phyloP scores from a whole-genome alignment of 805 yeast genomes.

The Kazachstania martiniae region DNA sequence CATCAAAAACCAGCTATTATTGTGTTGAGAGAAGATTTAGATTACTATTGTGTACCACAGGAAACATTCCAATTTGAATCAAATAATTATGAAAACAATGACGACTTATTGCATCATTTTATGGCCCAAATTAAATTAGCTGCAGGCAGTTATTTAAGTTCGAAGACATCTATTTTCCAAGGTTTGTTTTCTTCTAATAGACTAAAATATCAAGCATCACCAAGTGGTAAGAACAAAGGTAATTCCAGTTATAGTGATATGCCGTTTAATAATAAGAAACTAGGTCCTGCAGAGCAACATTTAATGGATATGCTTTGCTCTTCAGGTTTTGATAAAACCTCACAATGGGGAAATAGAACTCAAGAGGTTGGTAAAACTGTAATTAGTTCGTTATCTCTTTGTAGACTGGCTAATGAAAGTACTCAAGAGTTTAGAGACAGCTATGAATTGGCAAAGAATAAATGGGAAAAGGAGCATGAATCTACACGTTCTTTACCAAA shows the following conservation, averaged over 20 bases:
- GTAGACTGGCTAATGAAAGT: slow-evolving; percentile 32
- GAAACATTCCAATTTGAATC: slow-evolving; percentile 31
- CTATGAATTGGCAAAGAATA: slow-evolving; percentile 13
- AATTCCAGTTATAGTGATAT: slow-evolving; percentile 28
- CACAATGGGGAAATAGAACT: slow-evolving; percentile 83
- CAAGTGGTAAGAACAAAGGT: background rate
- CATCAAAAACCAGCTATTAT: slow-evolving; percentile 81
- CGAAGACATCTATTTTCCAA: slow-evolving; percentile 54
- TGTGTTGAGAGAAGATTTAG: slow-evolving; percentile 87
- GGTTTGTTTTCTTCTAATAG: slow-evolving; percentile 44
- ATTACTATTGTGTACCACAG: slow-evolving; percentile 76
- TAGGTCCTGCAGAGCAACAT: slow-evolving; percentile 91
- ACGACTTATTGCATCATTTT: slow-evolving; percentile 30
- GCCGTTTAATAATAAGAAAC: slow-evolving; percentile 35
- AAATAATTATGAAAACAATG: slow-evolving; percentile 28
- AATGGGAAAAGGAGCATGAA: slow-evolving; percentile 14
- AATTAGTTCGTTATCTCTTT: slow-evolving; percentile 53
- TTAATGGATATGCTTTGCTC: slow-evolving; percentile 88
- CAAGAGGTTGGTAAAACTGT: slow-evolving; percentile 81
- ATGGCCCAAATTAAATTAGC: slow-evolving; percentile 59
- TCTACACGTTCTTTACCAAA: background rate
- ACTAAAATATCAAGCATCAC: slow-evolving; percentile 15
- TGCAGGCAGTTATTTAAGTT: slow-evolving; percentile 57
- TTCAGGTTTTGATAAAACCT: slow-evolving; percentile 62
- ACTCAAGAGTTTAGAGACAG: slow-evolving; percentile 24